These are phyloP conservation scores for Pyricularia pennisetigena DNA, from an alignment of 2,329 filamentous ascomycete species.

Conservation along the genomic window DNA sequence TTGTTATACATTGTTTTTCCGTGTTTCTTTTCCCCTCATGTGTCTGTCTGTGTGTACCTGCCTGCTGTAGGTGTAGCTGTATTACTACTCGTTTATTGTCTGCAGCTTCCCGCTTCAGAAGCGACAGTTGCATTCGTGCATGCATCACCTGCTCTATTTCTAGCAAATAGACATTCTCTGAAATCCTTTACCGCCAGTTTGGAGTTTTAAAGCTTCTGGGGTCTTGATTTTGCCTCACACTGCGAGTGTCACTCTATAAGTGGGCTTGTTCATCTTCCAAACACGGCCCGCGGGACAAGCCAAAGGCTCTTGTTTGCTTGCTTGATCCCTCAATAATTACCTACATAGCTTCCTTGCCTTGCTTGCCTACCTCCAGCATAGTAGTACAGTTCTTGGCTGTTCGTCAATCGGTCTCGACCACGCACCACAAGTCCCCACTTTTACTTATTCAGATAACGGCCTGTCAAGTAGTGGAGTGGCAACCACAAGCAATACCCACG, in stretches of 20 bases:
- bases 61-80: not conserved
- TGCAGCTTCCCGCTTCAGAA: not conserved
- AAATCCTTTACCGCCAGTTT: not conserved
- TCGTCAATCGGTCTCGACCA: not conserved
- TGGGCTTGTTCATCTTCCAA: not conserved
- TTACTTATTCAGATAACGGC: not conserved
- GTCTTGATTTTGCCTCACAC: not conserved
- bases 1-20: not conserved
- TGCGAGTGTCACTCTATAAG: not conserved
- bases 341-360: too few species aligned
- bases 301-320: not conserved
- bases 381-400: too few species aligned
- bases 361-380: too few species aligned
- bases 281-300: not conserved
- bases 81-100: not conserved
- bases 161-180: not conserved
- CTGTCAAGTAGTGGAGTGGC: not conserved
- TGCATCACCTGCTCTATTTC: not conserved
- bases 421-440: not conserved
- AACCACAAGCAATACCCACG: not conserved
- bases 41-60: not conserved
- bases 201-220: not conserved
- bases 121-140: not conserved
- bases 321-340: too few species aligned
- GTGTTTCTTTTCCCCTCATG: not conserved